Evolutionary conservation across 345 rosid genomes (phyloP).

Genomic region (Gossypium anomalum): DNA sequence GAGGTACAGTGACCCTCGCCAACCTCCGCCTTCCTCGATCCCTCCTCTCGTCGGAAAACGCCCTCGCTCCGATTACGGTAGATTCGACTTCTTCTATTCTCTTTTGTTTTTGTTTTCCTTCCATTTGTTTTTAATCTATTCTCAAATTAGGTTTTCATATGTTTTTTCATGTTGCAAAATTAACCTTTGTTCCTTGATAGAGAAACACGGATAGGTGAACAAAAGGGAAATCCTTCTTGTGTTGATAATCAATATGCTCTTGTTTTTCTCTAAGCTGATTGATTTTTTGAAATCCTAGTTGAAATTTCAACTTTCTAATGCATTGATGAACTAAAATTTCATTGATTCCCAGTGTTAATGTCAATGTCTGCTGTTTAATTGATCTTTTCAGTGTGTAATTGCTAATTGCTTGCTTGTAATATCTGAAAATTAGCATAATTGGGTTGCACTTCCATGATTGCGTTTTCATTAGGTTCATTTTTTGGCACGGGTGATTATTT

Average conservation of each 20-base stretch:
- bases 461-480: background rate
- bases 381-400: background rate
- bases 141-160: constrained; percentile 3
- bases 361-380: background rate
- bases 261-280: background rate
- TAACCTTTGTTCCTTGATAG: background rate
- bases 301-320: background rate
- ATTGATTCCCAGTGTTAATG: background rate
- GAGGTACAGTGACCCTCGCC: constrained; percentile 40
- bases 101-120: background rate
- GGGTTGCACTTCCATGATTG: background rate
- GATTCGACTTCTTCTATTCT: background rate
- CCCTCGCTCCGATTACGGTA: constrained; percentile 48
- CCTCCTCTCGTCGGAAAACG: constrained; percentile 43
- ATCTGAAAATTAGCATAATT: background rate
- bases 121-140: background rate
- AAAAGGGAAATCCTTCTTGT: background rate
- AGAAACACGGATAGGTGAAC: background rate
- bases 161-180: background rate
- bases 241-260: too few species aligned
- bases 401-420: background rate
- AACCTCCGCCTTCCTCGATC: constrained; percentile 28
- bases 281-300: background rate
- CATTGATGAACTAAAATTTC: background rate
- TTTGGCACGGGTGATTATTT: background rate